These are phyloP conservation scores for Hymenoscyphus infarciens DNA, from an alignment of 2,329 filamentous ascomycete species.

Conservation along the genomic window DNA sequence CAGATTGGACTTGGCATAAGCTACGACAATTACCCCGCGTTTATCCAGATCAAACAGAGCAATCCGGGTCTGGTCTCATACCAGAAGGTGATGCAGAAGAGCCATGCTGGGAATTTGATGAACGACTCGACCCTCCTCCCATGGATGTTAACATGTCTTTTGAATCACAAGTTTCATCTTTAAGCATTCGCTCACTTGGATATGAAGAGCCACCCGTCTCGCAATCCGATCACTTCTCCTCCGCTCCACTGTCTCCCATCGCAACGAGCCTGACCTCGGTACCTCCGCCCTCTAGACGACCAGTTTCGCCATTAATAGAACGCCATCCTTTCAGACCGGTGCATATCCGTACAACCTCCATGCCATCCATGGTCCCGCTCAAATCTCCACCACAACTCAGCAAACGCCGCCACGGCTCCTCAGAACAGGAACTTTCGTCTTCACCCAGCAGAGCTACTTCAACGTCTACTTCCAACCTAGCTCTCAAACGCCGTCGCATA, in stretches of 20 bases:
- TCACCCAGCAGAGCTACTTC: constrained; percentile 18
- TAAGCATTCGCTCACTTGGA: constrained; percentile 42
- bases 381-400: constrained; percentile 38
- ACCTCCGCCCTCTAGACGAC: constrained; percentile 14
- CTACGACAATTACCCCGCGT: constrained; percentile 60
- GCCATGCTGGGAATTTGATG: constrained; percentile 65
- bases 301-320: constrained; percentile 28
- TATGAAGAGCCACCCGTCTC: constrained; percentile 31
- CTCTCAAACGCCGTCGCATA: constrained; percentile 37
- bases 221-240: constrained; percentile 34
- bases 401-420: constrained; percentile 47
- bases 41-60: constrained; percentile 43
- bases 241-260: constrained; percentile 26
- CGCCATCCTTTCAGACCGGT: constrained; percentile 42
- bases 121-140: constrained; percentile 55
- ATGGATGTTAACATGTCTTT: constrained; percentile 45
- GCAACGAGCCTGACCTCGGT: constrained; percentile 31
- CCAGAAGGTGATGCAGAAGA: constrained; percentile 61
- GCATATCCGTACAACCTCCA: constrained; percentile 50
- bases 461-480: constrained; percentile 9
- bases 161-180: constrained; percentile 37
- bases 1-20: constrained; percentile 68
- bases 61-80: constrained; percentile 42
- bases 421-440: constrained; percentile 34
- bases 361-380: constrained; percentile 43